phyloP scores from a whole-genome alignment of 23 red algal species.

The Gracilaria vermiculophylla region DNA sequence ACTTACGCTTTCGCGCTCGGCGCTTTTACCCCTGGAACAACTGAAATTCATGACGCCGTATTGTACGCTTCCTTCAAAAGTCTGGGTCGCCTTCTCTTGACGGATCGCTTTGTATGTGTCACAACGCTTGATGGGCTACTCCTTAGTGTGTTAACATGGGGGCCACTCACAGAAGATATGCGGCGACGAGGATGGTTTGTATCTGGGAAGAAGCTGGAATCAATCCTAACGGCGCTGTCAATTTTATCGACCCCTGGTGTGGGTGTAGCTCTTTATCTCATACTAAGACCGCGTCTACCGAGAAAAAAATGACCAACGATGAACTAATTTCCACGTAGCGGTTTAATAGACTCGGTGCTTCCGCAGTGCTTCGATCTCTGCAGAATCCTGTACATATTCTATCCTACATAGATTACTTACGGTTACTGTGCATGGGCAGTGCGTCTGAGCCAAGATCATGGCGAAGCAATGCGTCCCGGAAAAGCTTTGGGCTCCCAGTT shows the following conservation, averaged over 20 bases:
- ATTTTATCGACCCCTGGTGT: constrained; percentile 46
- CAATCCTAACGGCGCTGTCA: constrained; percentile 27
- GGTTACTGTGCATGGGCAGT: constrained; percentile 30
- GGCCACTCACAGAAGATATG: constrained; percentile 72
- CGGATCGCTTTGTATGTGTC: constrained; percentile 24
- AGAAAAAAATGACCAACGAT: not conserved
- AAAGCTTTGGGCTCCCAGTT: constrained; percentile 13
- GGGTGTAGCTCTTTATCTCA: constrained; percentile 48
- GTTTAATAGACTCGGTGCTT: constrained; percentile 27
- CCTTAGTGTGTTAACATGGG: constrained; percentile 17
- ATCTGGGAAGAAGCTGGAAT: constrained; percentile 12
- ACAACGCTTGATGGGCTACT: constrained; percentile 30
- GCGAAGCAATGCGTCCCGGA: constrained; percentile 31
- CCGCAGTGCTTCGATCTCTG: constrained; percentile 13
- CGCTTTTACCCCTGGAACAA: constrained; percentile 43
- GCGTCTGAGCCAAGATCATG: constrained; percentile 25
- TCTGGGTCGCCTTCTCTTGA: not conserved
- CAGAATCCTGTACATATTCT: constrained; percentile 42
- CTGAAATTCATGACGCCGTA: constrained; percentile 32
- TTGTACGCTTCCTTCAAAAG: constrained; percentile 24
- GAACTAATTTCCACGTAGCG: constrained; percentile 22
- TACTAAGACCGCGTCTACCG: constrained; percentile 39
- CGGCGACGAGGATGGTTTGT: constrained; percentile 63
- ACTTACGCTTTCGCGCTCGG: constrained; percentile 54
- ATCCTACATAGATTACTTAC: constrained; percentile 23